Evolutionary conservation across 306 rosid genomes (phyloP).

Genomic region (Ochetophila trinervis): DNA sequence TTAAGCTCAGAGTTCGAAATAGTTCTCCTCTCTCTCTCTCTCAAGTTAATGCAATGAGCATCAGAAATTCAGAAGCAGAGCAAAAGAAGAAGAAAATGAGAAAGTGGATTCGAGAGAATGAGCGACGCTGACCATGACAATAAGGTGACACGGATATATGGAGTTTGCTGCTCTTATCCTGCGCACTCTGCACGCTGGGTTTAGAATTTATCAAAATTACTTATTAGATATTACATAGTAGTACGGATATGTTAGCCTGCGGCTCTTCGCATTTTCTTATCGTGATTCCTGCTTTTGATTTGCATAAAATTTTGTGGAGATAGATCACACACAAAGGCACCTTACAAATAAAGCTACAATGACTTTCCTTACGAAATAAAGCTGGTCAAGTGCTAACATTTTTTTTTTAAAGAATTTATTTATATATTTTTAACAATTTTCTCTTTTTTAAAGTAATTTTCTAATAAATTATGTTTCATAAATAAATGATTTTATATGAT

Average conservation of each 20-base stretch:
- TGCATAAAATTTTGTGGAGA: neutral
- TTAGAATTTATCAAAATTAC: neutral
- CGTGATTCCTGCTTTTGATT: neutral
- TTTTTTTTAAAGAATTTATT: too few species aligned
- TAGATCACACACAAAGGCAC: too few species aligned
- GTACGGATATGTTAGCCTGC: neutral
- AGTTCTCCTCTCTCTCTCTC: neutral
- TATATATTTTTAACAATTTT: too few species aligned
- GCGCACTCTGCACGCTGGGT: conserved; percentile 25
- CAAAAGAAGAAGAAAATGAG: neutral
- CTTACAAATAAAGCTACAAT: too few species aligned
- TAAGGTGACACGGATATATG: conserved; percentile 22
- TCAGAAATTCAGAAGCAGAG: conserved; percentile 7
- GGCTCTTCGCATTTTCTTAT: neutral
- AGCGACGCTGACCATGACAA: conserved; percentile 50
- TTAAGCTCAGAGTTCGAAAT: conserved; percentile 1
- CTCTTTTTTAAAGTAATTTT: too few species aligned
- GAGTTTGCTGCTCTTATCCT: conserved; percentile 32
- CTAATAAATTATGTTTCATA: too few species aligned
- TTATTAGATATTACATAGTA: too few species aligned
- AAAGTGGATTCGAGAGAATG: conserved; percentile 29
- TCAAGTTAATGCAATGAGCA: conserved; percentile 14
- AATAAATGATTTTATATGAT: too few species aligned
- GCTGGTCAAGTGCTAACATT: too few species aligned
- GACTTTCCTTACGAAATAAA: too few species aligned